A percentile compares a stretch with the other conserved stretches of the same genome.
Conservation (phyloP, 2,329 filamentous ascomycete species). For the Xenoacremonium recifei region DNA sequence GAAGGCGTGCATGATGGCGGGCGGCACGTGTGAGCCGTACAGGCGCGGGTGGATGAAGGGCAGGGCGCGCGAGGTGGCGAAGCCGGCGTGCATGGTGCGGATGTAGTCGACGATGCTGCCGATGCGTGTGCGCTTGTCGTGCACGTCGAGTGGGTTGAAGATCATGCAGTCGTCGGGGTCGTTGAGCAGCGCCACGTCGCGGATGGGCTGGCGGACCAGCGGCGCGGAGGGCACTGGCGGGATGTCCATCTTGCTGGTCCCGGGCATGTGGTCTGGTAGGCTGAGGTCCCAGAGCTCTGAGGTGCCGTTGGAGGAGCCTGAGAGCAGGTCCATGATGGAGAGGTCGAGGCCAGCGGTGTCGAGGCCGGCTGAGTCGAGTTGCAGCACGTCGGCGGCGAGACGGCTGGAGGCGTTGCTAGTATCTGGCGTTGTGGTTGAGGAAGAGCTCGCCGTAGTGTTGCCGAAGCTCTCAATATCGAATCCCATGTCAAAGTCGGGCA, state of each 20-base stretch:
- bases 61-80: slow-evolving; percentile 34
- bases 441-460: slow-evolving; percentile 25
- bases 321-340: slow-evolving; percentile 35
- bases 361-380: slow-evolving; percentile 19
- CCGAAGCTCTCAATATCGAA: slow-evolving; percentile 34
- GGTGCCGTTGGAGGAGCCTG: slow-evolving; percentile 17
- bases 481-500: slow-evolving; percentile 36
- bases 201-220: slow-evolving; percentile 19
- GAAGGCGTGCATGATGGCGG: slow-evolving; percentile 39
- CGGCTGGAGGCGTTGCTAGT: slow-evolving; percentile 17
- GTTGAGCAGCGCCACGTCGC: slow-evolving; percentile 29
- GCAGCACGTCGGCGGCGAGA: slow-evolving; percentile 21
- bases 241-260: slow-evolving; percentile 29
- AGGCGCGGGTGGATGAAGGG: slow-evolving; percentile 44
- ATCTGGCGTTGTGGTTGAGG: slow-evolving; percentile 18
- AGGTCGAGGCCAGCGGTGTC: slow-evolving; percentile 31
- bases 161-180: slow-evolving; percentile 17
- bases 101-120: slow-evolving; percentile 34
- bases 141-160: slow-evolving; percentile 33
- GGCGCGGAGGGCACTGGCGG: slow-evolving; percentile 26
- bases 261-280: slow-evolving; percentile 16
- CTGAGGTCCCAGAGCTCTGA: slow-evolving; percentile 27
- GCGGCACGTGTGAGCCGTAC: slow-evolving; percentile 39
- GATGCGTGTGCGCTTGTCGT: slow-evolving; percentile 34
- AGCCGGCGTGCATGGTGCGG: slow-evolving; percentile 32